A percentile compares a stretch with the other conserved stretches of the same genome.
Conservation (phyloP, 352 stramenopile genomes). For the Pilasporangium apinafurcum region DNA sequence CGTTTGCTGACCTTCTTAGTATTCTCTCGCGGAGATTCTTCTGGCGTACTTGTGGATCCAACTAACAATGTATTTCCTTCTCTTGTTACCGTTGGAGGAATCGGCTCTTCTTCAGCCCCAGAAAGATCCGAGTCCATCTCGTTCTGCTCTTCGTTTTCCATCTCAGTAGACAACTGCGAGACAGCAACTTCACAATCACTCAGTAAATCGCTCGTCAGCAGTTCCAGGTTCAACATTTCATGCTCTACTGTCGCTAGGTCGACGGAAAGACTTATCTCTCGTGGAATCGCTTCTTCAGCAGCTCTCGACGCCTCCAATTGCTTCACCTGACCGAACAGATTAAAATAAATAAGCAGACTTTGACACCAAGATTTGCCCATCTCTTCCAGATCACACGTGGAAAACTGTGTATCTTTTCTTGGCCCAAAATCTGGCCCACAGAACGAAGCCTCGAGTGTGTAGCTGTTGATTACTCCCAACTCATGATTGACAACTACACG, state of each 20-base stretch:
- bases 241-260: conserved; percentile 4
- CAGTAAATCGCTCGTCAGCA: conserved; percentile 30
- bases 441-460: conserved; percentile 90
- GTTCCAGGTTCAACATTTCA: no score
- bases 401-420: conserved; percentile 70
- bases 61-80: conserved; percentile 7
- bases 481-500: conserved; percentile 89
- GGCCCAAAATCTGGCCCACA: conserved; percentile 73
- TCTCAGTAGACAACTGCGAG: conserved; percentile 38
- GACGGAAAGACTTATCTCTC: neutral
- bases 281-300: neutral
- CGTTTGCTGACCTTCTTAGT: neutral
- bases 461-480: conserved; percentile 78
- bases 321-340: conserved; percentile 40
- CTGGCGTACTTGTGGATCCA: conserved; percentile 26
- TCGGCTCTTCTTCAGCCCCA: conserved; percentile 51
- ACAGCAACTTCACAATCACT: conserved; percentile 59
- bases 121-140: conserved; percentile 59
- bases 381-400: conserved; percentile 61
- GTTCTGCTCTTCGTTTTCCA: conserved; percentile 15
- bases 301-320: conserved; percentile 16
- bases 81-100: conserved; percentile 26
- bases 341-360: conserved; percentile 71
- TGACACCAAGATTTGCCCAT: conserved; percentile 74
- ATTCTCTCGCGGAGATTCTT: conserved; percentile 6